Percentiles rank a stretch among this genome's conserved stretches.
phyloP scores from a whole-genome alignment of 169 alveolate species.

The Theileria parva region DNA sequence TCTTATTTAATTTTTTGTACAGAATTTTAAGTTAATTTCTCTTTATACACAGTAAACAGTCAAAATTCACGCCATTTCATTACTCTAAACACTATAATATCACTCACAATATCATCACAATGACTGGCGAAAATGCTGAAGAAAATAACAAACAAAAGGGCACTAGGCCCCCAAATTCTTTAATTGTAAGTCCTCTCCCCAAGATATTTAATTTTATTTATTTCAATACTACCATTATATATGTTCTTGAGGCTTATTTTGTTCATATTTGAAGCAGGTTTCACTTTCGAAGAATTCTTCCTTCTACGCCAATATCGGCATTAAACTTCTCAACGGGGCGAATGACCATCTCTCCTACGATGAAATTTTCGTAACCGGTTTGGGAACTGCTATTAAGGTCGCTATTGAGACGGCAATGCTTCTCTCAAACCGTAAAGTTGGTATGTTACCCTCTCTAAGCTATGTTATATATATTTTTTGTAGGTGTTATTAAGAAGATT shows the following conservation, averaged over 20 bases:
- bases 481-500: constrained; percentile 65
- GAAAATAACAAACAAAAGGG: constrained; percentile 21
- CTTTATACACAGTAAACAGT: not conserved
- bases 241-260: not conserved
- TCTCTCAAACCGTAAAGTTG: constrained; percentile 65
- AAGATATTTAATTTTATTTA: not conserved
- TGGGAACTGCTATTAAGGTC: constrained; percentile 73
- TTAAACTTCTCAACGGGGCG: constrained; percentile 67
- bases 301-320: constrained; percentile 71
- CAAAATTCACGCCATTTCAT: not conserved
- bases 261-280: constrained; percentile 33
- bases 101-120: not conserved
- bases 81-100: not conserved
- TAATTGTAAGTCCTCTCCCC: constrained; percentile 17
- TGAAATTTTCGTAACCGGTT: constrained; percentile 70
- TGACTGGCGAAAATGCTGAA: constrained; percentile 7
- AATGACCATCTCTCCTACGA: constrained; percentile 66
- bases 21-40: not conserved
- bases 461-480: not conserved
- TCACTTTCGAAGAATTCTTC: constrained; percentile 68
- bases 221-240: not conserved
- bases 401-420: constrained; percentile 74
- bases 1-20: not conserved
- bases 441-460: constrained; percentile 16
- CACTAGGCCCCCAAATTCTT: constrained; percentile 38